These are phyloP conservation scores for Suhomyces kunorum DNA, from an alignment of 1,139 yeast species.

Conservation along the genomic window DNA sequence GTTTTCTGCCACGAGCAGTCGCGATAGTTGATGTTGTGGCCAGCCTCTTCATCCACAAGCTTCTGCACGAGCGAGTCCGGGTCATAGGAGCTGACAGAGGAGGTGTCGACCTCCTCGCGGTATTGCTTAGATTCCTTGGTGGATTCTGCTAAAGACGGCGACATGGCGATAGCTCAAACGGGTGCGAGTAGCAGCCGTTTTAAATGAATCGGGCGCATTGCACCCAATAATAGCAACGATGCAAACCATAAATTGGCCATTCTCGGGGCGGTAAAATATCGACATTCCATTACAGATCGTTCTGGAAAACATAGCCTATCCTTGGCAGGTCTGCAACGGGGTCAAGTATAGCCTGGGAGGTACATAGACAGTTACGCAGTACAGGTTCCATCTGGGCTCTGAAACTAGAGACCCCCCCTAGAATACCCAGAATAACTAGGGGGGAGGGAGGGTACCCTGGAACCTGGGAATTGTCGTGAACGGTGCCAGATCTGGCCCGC, in stretches of 20 bases:
- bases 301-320: no score
- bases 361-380: no score
- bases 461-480: no score
- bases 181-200: slow-evolving; percentile 9
- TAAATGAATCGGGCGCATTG: slow-evolving; percentile 4
- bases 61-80: slow-evolving; percentile 14
- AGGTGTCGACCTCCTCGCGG: slow-evolving; percentile 4
- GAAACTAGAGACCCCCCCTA: no score
- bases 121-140: slow-evolving; percentile 1
- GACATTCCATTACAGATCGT: no score
- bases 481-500: no score
- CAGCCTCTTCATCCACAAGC: slow-evolving; percentile 23
- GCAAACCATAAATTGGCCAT: neutral
- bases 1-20: slow-evolving; percentile 61
- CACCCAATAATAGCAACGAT: slow-evolving; percentile 6
- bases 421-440: no score
- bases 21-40: slow-evolving; percentile 45
- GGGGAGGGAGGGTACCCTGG: no score
- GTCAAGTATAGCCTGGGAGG: no score
- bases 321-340: no score
- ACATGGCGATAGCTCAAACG: slow-evolving; percentile 3
- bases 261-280: no score
- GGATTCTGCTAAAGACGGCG: slow-evolving; percentile 6
- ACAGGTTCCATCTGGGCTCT: no score
- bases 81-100: slow-evolving; percentile 7